phyloP scores from a whole-genome alignment of 2,329 filamentous ascomycete species.

The Aspergillus novofumigatus region DNA sequence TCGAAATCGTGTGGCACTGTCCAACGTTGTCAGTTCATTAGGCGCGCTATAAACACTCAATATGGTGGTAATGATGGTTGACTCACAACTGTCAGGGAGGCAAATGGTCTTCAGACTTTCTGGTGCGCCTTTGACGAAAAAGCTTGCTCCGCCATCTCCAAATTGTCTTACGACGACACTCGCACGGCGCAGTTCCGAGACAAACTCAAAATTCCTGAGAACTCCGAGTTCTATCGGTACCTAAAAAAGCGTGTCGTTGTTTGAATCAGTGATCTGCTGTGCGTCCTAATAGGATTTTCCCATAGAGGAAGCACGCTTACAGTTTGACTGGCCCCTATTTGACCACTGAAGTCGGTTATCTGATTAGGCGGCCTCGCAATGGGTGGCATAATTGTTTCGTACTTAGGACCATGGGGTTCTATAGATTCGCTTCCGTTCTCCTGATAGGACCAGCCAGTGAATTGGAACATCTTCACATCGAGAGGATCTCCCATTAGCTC shows the following conservation, averaged over 20 bases:
- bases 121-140: constrained; percentile 94
- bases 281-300: not conserved
- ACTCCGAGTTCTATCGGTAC: constrained; percentile 77
- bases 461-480: constrained; percentile 98
- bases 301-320: constrained; percentile 11
- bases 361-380: constrained; percentile 74
- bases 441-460: constrained; percentile 87
- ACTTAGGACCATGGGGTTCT: constrained; percentile 65
- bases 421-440: constrained; percentile 68
- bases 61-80: not conserved
- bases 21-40: constrained; percentile 22
- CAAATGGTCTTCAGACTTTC: constrained; percentile 97
- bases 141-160: constrained; percentile 74
- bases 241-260: constrained; percentile 13
- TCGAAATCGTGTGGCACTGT: constrained; percentile 83
- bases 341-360: constrained; percentile 48
- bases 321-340: constrained; percentile 14
- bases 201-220: constrained; percentile 87
- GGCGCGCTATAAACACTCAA: not conserved
- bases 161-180: constrained; percentile 91
- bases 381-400: constrained; percentile 71
- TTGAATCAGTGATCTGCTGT: not conserved
- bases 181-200: constrained; percentile 84
- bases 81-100: constrained; percentile 69
- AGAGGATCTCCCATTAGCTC: constrained; percentile 90